A percentile compares a stretch with the other conserved stretches of the same genome.
Conservation (phyloP, 75 land plant genomes). For the Cupressus sempervirens region DNA sequence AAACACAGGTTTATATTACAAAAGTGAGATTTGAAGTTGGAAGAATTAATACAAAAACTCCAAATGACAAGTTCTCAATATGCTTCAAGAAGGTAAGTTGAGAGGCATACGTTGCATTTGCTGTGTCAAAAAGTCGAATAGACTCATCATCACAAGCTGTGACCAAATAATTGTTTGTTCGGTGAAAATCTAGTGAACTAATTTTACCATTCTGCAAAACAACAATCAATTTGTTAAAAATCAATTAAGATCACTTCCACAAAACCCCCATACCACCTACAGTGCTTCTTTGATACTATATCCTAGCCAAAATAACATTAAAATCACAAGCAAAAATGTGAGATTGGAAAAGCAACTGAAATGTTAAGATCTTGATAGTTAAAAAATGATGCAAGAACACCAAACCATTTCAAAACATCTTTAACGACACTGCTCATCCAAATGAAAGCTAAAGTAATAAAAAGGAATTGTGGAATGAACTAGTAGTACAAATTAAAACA, state of each 20-base stretch:
- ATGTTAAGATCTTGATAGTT: background rate
- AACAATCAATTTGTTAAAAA: background rate
- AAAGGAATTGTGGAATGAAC: background rate
- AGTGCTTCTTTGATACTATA: background rate
- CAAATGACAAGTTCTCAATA: background rate
- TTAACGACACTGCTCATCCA: background rate
- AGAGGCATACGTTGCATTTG: conserved; percentile 58
- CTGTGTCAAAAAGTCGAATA: conserved; percentile 80
- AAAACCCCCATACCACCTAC: background rate
- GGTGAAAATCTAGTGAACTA: conserved; percentile 87
- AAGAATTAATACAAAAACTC: background rate
- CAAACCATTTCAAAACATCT: background rate
- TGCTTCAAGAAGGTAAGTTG: background rate
- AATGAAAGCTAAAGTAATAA: background rate
- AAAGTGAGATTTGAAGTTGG: background rate
- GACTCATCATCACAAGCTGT: conserved; percentile 93
- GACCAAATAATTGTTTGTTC: conserved; percentile 60
- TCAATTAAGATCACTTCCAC: background rate
- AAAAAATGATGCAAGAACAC: background rate
- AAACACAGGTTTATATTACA: background rate
- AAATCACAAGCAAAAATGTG: conserved; percentile 4
- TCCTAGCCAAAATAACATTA: background rate
- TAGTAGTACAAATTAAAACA: background rate
- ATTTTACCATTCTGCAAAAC: conserved; percentile 67
- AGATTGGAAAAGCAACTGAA: background rate